These are phyloP conservation scores for Talaromyces piceae DNA, from an alignment of 2,329 filamentous ascomycete genomes.

Conservation along the genomic window DNA sequence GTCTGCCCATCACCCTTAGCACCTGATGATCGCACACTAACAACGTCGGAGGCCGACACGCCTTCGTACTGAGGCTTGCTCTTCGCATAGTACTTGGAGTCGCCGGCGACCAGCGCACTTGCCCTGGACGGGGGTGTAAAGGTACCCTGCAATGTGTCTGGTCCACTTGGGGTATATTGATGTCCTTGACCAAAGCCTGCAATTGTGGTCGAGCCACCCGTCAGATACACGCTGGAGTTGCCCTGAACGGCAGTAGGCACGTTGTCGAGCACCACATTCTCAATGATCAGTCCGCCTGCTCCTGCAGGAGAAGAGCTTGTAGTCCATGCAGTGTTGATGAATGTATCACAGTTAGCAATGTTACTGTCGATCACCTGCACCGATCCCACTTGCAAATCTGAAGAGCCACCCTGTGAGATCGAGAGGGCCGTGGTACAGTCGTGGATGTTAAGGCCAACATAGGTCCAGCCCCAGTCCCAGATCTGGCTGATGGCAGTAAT, in stretches of 20 bases:
- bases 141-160: slow-evolving; percentile 36
- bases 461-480: slow-evolving; percentile 57
- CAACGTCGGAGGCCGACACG: slow-evolving; percentile 30
- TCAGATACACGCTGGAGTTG: slow-evolving; percentile 29
- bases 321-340: slow-evolving; percentile 42
- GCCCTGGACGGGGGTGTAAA: slow-evolving; percentile 39
- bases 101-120: slow-evolving; percentile 36
- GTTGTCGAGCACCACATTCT: slow-evolving; percentile 48
- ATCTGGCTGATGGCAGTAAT: slow-evolving; percentile 49
- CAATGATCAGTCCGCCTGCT: slow-evolving; percentile 47
- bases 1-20: slow-evolving; percentile 48
- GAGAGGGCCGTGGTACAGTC: slow-evolving; percentile 49
- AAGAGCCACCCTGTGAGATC: slow-evolving; percentile 37
- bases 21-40: slow-evolving; percentile 37
- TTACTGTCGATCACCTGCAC: slow-evolving; percentile 51
- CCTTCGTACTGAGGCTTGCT: slow-evolving; percentile 50
- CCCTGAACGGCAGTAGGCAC: slow-evolving; percentile 40
- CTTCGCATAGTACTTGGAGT: slow-evolving; percentile 36
- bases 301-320: slow-evolving; percentile 34
- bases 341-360: slow-evolving; percentile 45
- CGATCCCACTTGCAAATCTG: slow-evolving; percentile 45
- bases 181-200: slow-evolving; percentile 39
- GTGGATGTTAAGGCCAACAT: slow-evolving; percentile 43
- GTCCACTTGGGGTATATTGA: slow-evolving; percentile 38
- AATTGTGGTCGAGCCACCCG: slow-evolving; percentile 29